These are phyloP conservation scores for Populus trichocarpa DNA, from an alignment of 441 rosid species.

Conservation along the genomic window DNA sequence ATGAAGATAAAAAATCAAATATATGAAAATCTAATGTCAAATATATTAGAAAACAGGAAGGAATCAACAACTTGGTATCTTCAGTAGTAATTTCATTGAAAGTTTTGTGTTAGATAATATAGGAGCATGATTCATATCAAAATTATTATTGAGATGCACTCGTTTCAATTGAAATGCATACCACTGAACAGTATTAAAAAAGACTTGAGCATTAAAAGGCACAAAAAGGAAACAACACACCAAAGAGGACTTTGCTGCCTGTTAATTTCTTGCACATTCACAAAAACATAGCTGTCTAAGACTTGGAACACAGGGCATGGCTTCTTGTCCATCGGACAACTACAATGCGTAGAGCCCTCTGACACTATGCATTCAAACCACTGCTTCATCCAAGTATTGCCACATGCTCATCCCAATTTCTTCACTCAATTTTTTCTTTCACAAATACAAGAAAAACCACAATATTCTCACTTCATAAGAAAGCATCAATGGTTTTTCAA, in stretches of 20 bases:
- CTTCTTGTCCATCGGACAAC: background rate
- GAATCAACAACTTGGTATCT: background rate
- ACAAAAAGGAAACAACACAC: background rate
- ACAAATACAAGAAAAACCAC: background rate
- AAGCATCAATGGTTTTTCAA: background rate
- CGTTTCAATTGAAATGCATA: background rate
- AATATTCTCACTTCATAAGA: background rate
- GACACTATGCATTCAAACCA: background rate
- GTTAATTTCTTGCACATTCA: background rate
- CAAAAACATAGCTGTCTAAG: background rate
- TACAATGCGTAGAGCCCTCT: background rate
- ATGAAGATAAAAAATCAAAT: slow-evolving; percentile 19
- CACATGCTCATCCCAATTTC: background rate
- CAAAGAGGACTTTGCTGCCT: background rate
- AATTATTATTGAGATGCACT: background rate
- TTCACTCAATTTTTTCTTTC: background rate
- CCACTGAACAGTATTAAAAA: background rate
- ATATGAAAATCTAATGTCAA: background rate
- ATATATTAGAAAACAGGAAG: background rate
- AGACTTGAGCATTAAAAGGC: background rate
- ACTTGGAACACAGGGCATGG: background rate
- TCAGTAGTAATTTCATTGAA: background rate
- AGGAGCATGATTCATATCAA: background rate
- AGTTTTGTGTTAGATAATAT: too few relatives aligned
- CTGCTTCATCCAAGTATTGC: background rate